Conservation (phyloP, 306 rosid genomes). For the Medicago arabica region DNA sequence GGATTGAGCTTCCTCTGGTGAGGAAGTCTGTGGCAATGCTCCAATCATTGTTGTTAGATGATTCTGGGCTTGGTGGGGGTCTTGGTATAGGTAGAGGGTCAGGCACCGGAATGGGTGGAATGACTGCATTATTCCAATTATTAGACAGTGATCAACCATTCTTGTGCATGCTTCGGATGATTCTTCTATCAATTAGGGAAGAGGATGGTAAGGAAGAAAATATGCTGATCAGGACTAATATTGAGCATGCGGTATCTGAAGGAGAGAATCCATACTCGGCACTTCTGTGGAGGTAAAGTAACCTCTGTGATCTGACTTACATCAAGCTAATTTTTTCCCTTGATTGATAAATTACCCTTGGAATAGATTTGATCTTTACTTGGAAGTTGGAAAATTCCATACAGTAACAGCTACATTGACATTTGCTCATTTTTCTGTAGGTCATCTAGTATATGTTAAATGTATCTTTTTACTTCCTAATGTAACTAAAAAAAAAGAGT, state of each 20-base stretch:
- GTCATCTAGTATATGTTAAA: constrained; percentile 12
- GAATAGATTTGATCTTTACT: constrained; percentile 31
- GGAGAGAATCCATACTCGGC: constrained; percentile 79
- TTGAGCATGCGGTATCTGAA: constrained; percentile 61
- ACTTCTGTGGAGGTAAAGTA: constrained; percentile 85
- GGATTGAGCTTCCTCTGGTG: constrained; percentile 93
- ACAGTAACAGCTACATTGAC: constrained; percentile 7
- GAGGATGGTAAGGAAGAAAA: constrained; percentile 76
- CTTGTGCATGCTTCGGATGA: constrained; percentile 98
- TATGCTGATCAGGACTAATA: constrained; percentile 56
- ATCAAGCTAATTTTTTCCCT: constrained; percentile 21
- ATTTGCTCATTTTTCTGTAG: constrained; percentile 19
- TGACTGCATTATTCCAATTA: constrained; percentile 90
- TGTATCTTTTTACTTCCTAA: constrained; percentile 7
- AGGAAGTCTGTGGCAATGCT: constrained; percentile 95
- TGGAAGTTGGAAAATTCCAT: constrained; percentile 12
- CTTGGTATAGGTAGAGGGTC: constrained; percentile 99
- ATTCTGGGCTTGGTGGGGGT: constrained; percentile 96
- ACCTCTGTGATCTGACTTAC: constrained; percentile 27
- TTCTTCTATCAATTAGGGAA: constrained; percentile 97
- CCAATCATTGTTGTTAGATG: constrained; percentile 89
- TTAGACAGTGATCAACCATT: constrained; percentile 99
- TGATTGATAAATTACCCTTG: constrained; percentile 14
- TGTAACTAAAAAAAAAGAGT: background rate
- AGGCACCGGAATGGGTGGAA: constrained; percentile 99